Base-by-base conservation (phyloP, 257 asterid species). In the Solanum rostratum region DNA sequence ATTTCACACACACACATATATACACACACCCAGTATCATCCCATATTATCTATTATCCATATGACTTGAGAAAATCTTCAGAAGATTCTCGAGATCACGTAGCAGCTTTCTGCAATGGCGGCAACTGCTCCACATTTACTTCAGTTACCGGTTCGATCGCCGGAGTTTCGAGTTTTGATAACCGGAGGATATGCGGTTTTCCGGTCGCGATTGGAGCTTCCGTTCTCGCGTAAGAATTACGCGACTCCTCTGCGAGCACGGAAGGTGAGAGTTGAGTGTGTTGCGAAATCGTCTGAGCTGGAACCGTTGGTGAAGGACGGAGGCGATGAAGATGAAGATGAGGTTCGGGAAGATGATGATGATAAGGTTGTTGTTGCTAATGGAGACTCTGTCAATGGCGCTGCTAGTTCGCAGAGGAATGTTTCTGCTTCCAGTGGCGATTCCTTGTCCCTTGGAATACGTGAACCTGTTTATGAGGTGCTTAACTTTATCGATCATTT, bases 401-500 rank as follows among this genome's bases (percentile, higher is more conserved):
- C 95, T 7, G 88, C 85, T 63, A 81, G 39, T 85, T 87, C 96
- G 45, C 90, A 80, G 85, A 91, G 88, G 92, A 86, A 46, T 81
- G 80, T 83, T 52, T 50, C 88, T 22, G 19, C 85, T 5, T 63
- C 87, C 80, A 15, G 92, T 11, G 93, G 93, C 18, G 98, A 96
- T 87, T 88, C 98, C 14, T 85, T 94, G 68, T 90, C 93, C 20
- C 97, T 95, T 15, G 99, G 99, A 53, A 90, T 95, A 76, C 98
- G 98, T 6, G 98, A 97, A 86, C 96, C 98, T 84, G 95, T 94
- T 41, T 94, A 97, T 82, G 98, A 94, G 99, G 99, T 97, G 39
- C 50, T 54, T 37, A 33, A 50, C 84, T 81, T 76, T 30, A 16
- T 45, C 10, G 27, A 60, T 76, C 16, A 18, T 43, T 69, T 16